A percentile compares a stretch with the other conserved stretches of the same genome.
Conservation (phyloP, 2,329 filamentous ascomycete genomes). For the Microthyrium microscopicum region DNA sequence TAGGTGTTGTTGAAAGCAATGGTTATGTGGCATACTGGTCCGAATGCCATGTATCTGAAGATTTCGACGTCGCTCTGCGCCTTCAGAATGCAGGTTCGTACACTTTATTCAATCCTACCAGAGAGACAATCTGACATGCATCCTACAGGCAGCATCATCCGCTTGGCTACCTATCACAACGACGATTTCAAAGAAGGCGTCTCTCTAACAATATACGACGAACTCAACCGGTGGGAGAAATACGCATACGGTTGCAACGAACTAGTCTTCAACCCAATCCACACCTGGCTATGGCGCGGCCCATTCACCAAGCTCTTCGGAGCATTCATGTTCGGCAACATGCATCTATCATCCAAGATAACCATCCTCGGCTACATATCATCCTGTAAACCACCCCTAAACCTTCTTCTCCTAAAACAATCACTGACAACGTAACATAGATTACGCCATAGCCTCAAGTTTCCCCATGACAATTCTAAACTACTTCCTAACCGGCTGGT, state of each 20-base stretch:
- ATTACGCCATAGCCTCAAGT: slow-evolving; percentile 10
- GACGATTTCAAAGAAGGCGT: slow-evolving; percentile 11
- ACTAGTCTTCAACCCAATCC: slow-evolving; percentile 10
- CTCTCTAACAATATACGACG: slow-evolving; percentile 10
- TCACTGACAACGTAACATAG: neutral
- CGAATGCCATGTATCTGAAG: slow-evolving; percentile 10
- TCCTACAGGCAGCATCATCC: slow-evolving; percentile 7
- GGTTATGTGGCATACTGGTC: slow-evolving; percentile 9
- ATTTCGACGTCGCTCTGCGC: slow-evolving; percentile 10
- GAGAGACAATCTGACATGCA: no score
- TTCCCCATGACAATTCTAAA: slow-evolving; percentile 9
- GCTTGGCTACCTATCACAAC: slow-evolving; percentile 9
- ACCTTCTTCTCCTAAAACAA: no score
- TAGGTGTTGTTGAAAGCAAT: slow-evolving; percentile 7
- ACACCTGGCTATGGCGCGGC: slow-evolving; percentile 7
- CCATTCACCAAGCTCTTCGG: slow-evolving; percentile 10
- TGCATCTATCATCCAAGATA: slow-evolving; percentile 9
- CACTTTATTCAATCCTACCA: no score
- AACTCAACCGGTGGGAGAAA: slow-evolving; percentile 10
- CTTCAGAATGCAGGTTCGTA: slow-evolving; percentile 10
- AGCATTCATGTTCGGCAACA: slow-evolving; percentile 9
- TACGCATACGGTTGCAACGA: slow-evolving; percentile 11
- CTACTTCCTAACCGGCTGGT: slow-evolving; percentile 10
- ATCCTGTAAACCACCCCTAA: neutral
- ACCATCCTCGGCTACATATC: slow-evolving; percentile 11